Conservation (phyloP, 208 protist genomes). For the Endotrypanum monterogeii region DNA sequence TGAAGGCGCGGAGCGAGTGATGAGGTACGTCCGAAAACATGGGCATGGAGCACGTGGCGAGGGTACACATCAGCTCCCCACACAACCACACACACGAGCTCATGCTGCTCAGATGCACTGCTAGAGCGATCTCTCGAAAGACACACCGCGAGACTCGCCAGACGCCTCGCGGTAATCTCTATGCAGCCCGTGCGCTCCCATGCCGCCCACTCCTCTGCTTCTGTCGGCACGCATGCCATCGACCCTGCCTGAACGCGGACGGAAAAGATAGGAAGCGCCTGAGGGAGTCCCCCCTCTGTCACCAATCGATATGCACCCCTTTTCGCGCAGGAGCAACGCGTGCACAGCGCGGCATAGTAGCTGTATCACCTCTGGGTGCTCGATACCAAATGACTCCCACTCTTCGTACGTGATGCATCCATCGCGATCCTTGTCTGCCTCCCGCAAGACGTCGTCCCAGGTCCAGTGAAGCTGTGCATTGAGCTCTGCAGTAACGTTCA, state of each 20-base stretch:
- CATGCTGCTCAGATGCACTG: constrained; percentile 4
- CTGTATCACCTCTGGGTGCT: constrained; percentile 43
- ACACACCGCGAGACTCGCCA: constrained; percentile 10
- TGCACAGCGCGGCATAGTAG: constrained; percentile 33
- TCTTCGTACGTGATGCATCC: constrained; percentile 52
- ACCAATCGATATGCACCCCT: neutral
- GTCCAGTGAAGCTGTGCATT: constrained; percentile 4
- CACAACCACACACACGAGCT: neutral
- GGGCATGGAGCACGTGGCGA: neutral
- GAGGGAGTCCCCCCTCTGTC: neutral
- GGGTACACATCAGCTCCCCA: neutral
- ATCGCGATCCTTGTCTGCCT: constrained; percentile 55
- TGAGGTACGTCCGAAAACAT: neutral
- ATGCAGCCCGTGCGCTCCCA: neutral
- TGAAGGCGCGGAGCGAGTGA: neutral
- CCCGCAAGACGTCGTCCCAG: constrained; percentile 42
- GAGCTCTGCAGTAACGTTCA: constrained; percentile 17
- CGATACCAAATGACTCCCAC: constrained; percentile 52
- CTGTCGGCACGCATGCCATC: neutral
- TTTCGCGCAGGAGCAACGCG: constrained; percentile 6
- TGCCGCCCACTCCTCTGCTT: neutral
- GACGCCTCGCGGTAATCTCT: constrained; percentile 10
- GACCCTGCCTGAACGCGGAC: neutral
- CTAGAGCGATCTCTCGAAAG: constrained; percentile 8
- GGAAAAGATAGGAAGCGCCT: no score